Conservation (phyloP, 352 stramenopile genomes). For the Globisporangium abappressorium region DNA sequence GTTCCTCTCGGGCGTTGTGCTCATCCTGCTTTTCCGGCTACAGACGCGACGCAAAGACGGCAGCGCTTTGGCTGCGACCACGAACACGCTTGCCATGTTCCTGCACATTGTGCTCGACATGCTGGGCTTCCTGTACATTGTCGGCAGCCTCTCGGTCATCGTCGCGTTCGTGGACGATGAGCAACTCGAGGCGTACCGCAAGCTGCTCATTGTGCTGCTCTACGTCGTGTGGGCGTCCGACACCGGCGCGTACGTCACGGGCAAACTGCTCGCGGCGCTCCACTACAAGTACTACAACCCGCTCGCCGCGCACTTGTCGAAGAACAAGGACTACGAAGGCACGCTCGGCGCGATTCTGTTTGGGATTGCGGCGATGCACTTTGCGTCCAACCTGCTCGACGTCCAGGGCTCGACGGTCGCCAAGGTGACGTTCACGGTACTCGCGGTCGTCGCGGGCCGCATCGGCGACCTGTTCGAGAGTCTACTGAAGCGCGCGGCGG, state of each 20-base stretch:
- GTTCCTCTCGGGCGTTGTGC: constrained; percentile 45
- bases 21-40: constrained; percentile 59
- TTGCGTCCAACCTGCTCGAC: constrained; percentile 66
- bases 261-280: constrained; percentile 84
- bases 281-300: constrained; percentile 83
- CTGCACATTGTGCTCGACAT: constrained; percentile 57
- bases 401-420: constrained; percentile 78
- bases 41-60: constrained; percentile 16
- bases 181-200: constrained; percentile 47
- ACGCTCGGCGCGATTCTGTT: constrained; percentile 85
- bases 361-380: constrained; percentile 84
- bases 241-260: constrained; percentile 93
- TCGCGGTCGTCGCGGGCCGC: constrained; percentile 91
- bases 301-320: constrained; percentile 86
- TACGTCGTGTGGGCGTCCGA: constrained; percentile 85
- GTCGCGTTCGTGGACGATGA: constrained; percentile 67
- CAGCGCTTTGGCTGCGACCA: constrained; percentile 11
- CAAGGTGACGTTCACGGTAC: constrained; percentile 77
- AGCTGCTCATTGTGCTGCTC: constrained; percentile 64
- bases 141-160: constrained; percentile 59
- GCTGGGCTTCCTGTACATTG: constrained; percentile 68
- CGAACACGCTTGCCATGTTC: constrained; percentile 16
- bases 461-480: constrained; percentile 95
- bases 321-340: constrained; percentile 96
- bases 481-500: constrained; percentile 94